Base-by-base conservation (phyloP, 805 yeast genomes). In the Lipomyces kockii region DNA sequence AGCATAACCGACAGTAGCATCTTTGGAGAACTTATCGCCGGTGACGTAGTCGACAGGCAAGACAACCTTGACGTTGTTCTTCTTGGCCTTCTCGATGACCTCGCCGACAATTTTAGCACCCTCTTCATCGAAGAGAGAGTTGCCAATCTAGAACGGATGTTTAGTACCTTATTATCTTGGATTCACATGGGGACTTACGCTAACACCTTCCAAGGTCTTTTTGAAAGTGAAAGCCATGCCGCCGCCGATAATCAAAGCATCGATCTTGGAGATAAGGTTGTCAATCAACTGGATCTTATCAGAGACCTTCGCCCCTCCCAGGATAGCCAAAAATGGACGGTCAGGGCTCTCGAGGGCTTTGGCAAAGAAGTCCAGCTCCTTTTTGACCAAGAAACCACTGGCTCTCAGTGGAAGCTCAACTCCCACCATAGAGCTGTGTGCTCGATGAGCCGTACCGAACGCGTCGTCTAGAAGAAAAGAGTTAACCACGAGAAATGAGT, bases 191-290 rank as follows among this genome's bases (percentile, higher is more conserved):
- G 12, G 27, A 56, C 68, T 27, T 55, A 61, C 67, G 73, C 88
- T 81, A 83, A 92, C 87, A 80, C 86, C 85, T 82, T 92, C 90
- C 72, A 92, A 79, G 63, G 94, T 90, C 87, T 95, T 95, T 87
- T 91, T 92, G 89, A 95, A 95, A 77, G 99, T 95, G 90, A 94
- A 95, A 71, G 99, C 95, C 99, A 95, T 95, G 84, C 99, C 99
- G 85, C 99, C 99, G 81, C 99, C 98, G 78, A 95, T 88, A 83
- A 95, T 92, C 80, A 95, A 86, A 72, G 89, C 83, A 83, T 95
- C 90, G 78, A 95, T 98, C 88, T 95, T 95, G 86, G 94, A 95
- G 78, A 94, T 87, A 62, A 81, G 75, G 78, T 93, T 95, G 85
- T 95, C 98, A 78, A 95, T 95, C 83, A 95, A 88, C 85, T 92